Evolutionary conservation across 2,329 filamentous ascomycete genomes (phyloP).

Genomic region (Simplicillium aogashimaense): DNA sequence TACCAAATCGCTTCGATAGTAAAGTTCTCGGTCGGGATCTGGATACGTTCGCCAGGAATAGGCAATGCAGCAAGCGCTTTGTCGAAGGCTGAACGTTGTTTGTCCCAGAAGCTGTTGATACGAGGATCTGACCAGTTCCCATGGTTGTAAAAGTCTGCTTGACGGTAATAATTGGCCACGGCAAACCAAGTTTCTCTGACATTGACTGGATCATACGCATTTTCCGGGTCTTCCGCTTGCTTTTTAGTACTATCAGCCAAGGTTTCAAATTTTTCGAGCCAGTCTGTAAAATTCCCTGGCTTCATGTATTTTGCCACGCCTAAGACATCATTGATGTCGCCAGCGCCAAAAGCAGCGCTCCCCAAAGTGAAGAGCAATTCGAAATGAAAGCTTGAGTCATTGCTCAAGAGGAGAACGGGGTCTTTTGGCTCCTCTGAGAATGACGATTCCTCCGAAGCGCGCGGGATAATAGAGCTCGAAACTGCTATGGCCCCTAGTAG

Average conservation of each 20-base stretch:
- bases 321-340: constrained; percentile 9
- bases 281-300: constrained; percentile 8
- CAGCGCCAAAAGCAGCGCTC: constrained; percentile 4
- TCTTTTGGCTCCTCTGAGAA: too few relatives aligned
- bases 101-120: neutral
- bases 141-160: neutral
- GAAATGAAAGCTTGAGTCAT: constrained; percentile 9
- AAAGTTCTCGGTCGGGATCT: constrained; percentile 17
- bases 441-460: too few relatives aligned
- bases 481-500: too few relatives aligned
- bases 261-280: constrained; percentile 4
- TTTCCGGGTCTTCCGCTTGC: constrained; percentile 5
- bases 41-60: constrained; percentile 10
- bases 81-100: constrained; percentile 21
- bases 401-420: constrained; percentile 7
- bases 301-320: constrained; percentile 15
- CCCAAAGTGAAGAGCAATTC: constrained; percentile 8
- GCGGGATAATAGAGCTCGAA: too few relatives aligned
- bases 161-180: neutral
- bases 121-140: neutral
- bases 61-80: constrained; percentile 21
- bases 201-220: constrained; percentile 8
- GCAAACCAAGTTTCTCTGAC: constrained; percentile 1
- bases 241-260: constrained; percentile 6
- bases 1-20: constrained; percentile 18